Evolutionary conservation across 2,329 filamentous ascomycete species (phyloP).

Genomic region (Stagonosporopsis tanaceti): DNA sequence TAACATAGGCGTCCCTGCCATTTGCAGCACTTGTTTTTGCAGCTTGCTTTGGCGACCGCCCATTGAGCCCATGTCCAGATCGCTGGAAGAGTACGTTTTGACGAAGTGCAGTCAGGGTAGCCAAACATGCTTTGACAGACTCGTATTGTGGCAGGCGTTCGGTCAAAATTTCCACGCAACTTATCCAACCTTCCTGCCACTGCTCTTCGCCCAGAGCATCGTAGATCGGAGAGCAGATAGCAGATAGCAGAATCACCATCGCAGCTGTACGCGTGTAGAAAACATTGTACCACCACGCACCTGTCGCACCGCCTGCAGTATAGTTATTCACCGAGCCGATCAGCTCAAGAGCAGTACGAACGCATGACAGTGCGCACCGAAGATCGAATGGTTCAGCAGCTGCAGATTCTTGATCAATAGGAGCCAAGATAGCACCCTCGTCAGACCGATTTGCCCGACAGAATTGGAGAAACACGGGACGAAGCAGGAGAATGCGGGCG

Average conservation of each 20-base stretch:
- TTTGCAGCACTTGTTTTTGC: neutral
- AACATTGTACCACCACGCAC: constrained; percentile 23
- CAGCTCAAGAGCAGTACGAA: constrained; percentile 2
- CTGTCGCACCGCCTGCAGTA: constrained; percentile 10
- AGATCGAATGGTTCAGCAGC: neutral
- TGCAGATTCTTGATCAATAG: neutral
- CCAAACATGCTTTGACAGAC: constrained; percentile 16
- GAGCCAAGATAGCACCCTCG: neutral
- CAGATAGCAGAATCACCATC: constrained; percentile 16
- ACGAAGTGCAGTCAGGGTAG: constrained; percentile 6
- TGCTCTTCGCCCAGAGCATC: constrained; percentile 4
- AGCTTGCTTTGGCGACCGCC: neutral
- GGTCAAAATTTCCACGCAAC: constrained; percentile 4
- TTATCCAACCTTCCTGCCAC: constrained; percentile 6
- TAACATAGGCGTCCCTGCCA: neutral
- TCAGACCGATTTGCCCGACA: neutral
- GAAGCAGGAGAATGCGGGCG: constrained; percentile 6
- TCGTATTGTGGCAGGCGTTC: constrained; percentile 7
- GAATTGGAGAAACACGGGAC: constrained; percentile 1
- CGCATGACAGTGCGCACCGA: neutral
- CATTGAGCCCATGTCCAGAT: neutral
- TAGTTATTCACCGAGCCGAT: constrained; percentile 4
- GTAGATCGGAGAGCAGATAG: constrained; percentile 5
- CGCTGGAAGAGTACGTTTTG: constrained; percentile 6
- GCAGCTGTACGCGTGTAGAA: constrained; percentile 19